These are phyloP conservation scores for Tetramitus jugosus DNA, from an alignment of 208 protist species.

Conservation along the genomic window DNA sequence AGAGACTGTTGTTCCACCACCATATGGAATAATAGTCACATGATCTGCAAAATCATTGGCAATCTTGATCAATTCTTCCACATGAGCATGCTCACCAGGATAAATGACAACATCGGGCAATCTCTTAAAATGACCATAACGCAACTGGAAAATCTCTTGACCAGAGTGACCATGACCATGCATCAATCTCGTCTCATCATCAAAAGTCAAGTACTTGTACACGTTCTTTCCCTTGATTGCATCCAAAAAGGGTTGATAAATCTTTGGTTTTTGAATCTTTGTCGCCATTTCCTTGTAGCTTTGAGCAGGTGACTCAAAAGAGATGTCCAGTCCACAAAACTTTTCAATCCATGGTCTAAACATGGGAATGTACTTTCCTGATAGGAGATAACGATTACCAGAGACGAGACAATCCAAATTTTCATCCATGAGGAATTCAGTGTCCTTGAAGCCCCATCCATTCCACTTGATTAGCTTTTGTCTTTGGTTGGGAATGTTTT, in stretches of 20 bases:
- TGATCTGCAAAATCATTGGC: constrained; percentile 2
- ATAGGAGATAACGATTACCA: not conserved
- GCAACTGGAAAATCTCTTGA: constrained; percentile 13
- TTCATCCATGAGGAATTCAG: not conserved
- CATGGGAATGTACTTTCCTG: not conserved
- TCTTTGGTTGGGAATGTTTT: not conserved
- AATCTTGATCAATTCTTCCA: not conserved
- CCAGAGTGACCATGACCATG: constrained; percentile 11
- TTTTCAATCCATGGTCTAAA: constrained; percentile 3
- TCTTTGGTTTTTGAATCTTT: not conserved
- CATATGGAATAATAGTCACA: constrained; percentile 19
- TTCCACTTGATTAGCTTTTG: not conserved
- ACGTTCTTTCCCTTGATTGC: not conserved
- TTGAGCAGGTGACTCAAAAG: not conserved
- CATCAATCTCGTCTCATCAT: not conserved
- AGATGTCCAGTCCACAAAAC: not conserved
- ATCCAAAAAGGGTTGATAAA: not conserved
- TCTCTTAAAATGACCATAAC: constrained; percentile 9
- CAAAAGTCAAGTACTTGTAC: not conserved
- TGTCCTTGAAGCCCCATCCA: constrained; percentile 19
- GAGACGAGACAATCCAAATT: not conserved
- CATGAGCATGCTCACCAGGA: not conserved
- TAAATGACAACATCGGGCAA: constrained; percentile 10
- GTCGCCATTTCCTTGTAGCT: not conserved
- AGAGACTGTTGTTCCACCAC: constrained; percentile 8